phyloP scores from a whole-genome alignment of 352 stramenopile genomes.

The Lagenidium giganteum region DNA sequence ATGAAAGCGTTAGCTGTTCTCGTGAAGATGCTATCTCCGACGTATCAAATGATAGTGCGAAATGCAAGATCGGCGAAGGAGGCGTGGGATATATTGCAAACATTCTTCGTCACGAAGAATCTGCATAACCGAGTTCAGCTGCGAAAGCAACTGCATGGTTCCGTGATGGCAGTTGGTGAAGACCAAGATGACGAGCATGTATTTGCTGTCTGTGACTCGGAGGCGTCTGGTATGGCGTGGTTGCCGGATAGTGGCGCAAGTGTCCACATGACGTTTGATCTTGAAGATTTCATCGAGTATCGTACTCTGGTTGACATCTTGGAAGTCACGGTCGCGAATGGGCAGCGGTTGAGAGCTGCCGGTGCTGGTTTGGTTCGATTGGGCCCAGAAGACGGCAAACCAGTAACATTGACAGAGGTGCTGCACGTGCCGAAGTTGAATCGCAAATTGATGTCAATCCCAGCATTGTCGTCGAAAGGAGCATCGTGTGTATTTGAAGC shows the following conservation, averaged over 20 bases:
- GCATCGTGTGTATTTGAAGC: no score
- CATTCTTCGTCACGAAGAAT: no score
- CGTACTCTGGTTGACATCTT: not conserved
- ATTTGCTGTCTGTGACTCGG: no score
- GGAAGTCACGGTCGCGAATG: slow-evolving; percentile 10
- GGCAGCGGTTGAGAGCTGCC: slow-evolving; percentile 9
- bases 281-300: slow-evolving; percentile 7
- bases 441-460: slow-evolving; percentile 14
- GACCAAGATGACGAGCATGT: no score
- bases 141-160: no score
- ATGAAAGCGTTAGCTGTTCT: no score
- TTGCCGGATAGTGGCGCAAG: slow-evolving; percentile 19
- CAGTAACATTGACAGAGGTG: slow-evolving; percentile 14
- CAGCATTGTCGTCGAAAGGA: slow-evolving; percentile 3
- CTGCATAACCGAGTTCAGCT: no score
- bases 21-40: no score
- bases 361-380: slow-evolving; percentile 10
- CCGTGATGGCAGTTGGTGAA: no score
- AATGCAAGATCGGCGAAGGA: no score
- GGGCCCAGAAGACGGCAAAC: not conserved
- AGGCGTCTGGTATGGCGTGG: slow-evolving; percentile 2
- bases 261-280: slow-evolving; percentile 14
- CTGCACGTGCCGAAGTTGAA: slow-evolving; percentile 16
- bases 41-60: no score
- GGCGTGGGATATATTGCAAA: no score